These are phyloP conservation scores for Pythium aquatile DNA, from an alignment of 352 stramenopile genomes.

Conservation along the genomic window DNA sequence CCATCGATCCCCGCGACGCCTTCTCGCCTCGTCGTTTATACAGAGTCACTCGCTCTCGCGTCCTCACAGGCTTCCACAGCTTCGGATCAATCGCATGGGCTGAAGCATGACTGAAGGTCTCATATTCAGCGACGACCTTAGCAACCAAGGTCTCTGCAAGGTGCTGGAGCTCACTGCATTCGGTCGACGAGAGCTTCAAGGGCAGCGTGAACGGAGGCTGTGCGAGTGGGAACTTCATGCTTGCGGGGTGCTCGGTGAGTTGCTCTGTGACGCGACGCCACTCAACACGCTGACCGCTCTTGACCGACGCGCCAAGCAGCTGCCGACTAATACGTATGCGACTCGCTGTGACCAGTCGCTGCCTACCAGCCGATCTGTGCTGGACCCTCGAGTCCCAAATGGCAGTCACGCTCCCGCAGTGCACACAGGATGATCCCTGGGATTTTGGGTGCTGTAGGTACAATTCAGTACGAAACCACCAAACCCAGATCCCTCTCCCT, in stretches of 20 bases:
- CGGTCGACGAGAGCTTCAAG: not conserved
- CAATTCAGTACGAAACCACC: not conserved
- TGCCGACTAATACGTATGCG: not conserved
- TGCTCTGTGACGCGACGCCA: not conserved
- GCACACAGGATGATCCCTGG: not conserved
- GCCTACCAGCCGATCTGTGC: not conserved
- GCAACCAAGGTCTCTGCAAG: slow-evolving; percentile 6
- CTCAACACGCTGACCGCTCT: not conserved
- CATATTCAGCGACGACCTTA: slow-evolving; percentile 7
- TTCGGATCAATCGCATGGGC: slow-evolving; percentile 13
- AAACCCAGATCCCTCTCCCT: not conserved
- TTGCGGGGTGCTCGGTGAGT: not conserved
- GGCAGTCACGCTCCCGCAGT: not conserved
- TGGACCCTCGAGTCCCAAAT: not conserved
- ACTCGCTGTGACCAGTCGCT: not conserved
- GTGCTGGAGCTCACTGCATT: slow-evolving; percentile 7
- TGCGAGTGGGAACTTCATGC: slow-evolving; percentile 11
- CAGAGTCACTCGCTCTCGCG: slow-evolving; percentile 27
- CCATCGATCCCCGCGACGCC: slow-evolving; percentile 35
- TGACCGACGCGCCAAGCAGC: not conserved
- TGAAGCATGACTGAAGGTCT: not conserved
- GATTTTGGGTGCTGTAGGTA: not conserved
- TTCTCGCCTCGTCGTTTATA: slow-evolving; percentile 29
- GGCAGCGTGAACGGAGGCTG: slow-evolving; percentile 11
- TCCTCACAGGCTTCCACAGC: slow-evolving; percentile 43